Evolutionary conservation across 2,329 filamentous ascomycete species (phyloP), one percentile per base, ranked within the genome.

Genomic region (Colletotrichum sp.): DNA sequence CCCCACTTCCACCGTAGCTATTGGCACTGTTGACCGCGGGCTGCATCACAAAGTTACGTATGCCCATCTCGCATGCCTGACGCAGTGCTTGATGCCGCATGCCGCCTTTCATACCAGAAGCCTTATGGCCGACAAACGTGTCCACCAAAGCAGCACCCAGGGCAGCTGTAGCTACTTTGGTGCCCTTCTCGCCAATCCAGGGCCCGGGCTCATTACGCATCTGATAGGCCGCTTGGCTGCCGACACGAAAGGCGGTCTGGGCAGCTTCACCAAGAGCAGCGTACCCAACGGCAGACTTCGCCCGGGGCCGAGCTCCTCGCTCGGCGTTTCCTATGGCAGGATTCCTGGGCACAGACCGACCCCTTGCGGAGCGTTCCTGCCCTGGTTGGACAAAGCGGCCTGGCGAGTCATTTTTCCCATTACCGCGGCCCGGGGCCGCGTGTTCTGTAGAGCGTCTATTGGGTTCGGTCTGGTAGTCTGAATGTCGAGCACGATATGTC

Each of bases 141-240:
- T 89, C 88, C 52, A 89, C 85, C 22, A 89, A 80, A 1, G 88
- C 88, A 2, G 88, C 88, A 22, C 88, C 87, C 2, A 90, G 75
- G 3, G 88, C 88, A 3, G 88, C 88, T 3, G 87, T 87, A 2
- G 87, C 88, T 5, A 90, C 82, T 69, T 87, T 88, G 61, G 86
- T 86, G 7, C 88, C 88, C 77, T 90, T 90, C 13, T 86, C 81
- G 0, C 88, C 87, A 6, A 87, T 81, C 88, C 88, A 90, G 2
- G 85, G 82, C 4, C 88, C 86, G 2, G 84, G 83, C 19, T 89
- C 86, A 62, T 86, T 84, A 65, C 87, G 86, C 64, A 87, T 83
- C 64, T 87, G 84, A 82, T 89, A 87, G 11, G 87, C 87, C 5
- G 88, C 87, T 64, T 89, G 83, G 3, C 88, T 88, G 44, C 88